phyloP scores from a whole-genome alignment of 2,329 filamentous ascomycete species.

The Aspergillus pseudoglaucus region DNA sequence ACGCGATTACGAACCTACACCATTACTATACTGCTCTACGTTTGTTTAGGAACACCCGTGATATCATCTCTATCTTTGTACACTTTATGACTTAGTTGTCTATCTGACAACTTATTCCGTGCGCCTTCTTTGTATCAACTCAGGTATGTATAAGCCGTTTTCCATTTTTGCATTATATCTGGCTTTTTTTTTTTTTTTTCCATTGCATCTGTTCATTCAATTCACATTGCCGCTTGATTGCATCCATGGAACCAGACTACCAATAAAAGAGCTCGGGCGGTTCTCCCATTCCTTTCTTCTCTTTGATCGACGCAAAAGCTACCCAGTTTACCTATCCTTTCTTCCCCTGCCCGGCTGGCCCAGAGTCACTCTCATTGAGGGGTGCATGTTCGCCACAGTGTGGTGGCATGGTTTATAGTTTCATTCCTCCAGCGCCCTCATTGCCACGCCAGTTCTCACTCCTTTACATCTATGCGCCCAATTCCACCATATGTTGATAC shows the following conservation, averaged over 20 bases:
- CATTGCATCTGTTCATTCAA: no score
- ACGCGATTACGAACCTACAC: constrained; percentile 22
- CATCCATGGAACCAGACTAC: not conserved
- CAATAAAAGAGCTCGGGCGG: not conserved
- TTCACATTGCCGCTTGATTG: not conserved
- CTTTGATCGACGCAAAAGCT: not conserved
- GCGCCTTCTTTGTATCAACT: not conserved
- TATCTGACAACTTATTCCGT: not conserved
- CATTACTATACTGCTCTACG: constrained; percentile 11
- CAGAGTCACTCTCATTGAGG: not conserved
- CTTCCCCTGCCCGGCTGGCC: not conserved
- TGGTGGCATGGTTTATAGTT: no score
- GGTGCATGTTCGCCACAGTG: not conserved
- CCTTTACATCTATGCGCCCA: not conserved
- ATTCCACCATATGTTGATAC: not conserved
- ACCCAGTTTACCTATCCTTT: not conserved
- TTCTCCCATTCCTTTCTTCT: not conserved
- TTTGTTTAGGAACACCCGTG: constrained; percentile 1
- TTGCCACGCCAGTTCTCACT: no score
- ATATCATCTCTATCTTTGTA: not conserved
- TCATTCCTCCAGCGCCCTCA: no score
- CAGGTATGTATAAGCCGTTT: not conserved
- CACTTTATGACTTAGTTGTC: not conserved
- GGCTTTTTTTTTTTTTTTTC: no score
- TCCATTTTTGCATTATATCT: not conserved